Base-by-base conservation (phyloP, 768 basidiomycete genomes). In the Pleurotus ostreatus region DNA sequence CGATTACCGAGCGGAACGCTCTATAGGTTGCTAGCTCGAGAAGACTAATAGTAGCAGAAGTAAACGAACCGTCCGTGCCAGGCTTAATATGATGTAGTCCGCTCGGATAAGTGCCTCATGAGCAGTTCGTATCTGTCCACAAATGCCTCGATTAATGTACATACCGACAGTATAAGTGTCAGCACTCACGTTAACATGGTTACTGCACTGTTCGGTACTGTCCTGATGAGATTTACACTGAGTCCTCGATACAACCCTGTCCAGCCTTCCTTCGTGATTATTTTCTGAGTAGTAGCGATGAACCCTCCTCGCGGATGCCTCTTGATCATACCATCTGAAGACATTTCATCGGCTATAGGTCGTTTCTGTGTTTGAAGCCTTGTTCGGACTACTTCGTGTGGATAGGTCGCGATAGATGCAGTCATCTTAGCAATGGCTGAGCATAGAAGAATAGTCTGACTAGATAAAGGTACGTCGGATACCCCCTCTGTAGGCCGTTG, bases 361-460 rank as follows among this genome's bases (percentile, higher is more conserved):
- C 83, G 81, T 57, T 82, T 78, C 62, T 87, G 84, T 3, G 96
- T 95, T 71, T 99, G 97, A 47, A 98, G 73, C 4, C 96, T 84
- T n/a, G 97, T 98, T n/a, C 97, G 89, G 37, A 99, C 80, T 44
- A 99, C 97, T 71, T 99, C 97, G 72, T 99, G 97, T 1, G 97
- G 97, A 69, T 99, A 99, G 34, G 97, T 98, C 38, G 88, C 90
- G 16, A 98, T 74, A 15, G 94, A 94, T 6, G 97, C 97, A 1
- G 91, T 86, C 91, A 98, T 97, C 70, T 99, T 99, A 18, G 94
- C 89, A 23, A 85, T 73, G n/a, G 91, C 92, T 15, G 93, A 95
- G 75, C 94, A 98, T 16, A 87, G 70, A 13, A 99, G 85, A 61
- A 98, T 95, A 18, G 84, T 75, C 47, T 75, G 69, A 11, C 83